Evolutionary conservation across 1,284 basidiomycete genomes (phyloP), one percentile per base, ranked within the genome.

Genomic region (Trametes polyzona): DNA sequence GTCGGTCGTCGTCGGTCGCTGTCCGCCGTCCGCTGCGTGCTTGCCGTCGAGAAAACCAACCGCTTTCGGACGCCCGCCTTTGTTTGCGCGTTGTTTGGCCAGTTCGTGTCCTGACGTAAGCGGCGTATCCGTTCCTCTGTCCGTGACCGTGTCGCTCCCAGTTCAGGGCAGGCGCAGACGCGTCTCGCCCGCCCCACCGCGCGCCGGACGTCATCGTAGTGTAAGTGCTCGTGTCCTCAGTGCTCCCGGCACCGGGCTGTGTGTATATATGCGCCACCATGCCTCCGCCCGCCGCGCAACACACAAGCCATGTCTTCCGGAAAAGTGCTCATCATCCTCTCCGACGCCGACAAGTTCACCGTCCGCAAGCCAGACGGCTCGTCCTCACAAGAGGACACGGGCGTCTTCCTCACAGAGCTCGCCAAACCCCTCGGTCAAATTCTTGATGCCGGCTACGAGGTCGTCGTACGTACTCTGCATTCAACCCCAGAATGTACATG

Each of bases 81-180:
- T 72, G 63, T 72, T 72, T 70, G 68, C 67, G 67, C 66, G 66
- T 68, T 71, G 39, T 72, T 72, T 72, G 70, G 66, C 59, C 68
- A 68, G 71, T 72, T 72, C 71, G 60, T 57, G 52, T 57, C 46
- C 58, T 66, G 53, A 69, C 63, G 61, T 67, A 67, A 67, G 48
- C 52, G 12, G 37, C 57, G 39, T 32, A 30, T 48, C 47, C 29
- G 29, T 40, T 55, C 24, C 37, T 2, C 3, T 24, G 49, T 52
- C 35, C 61, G 61, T 63, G 61, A 63, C 61, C 59, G 59, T 30
- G 59, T 51, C 49, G 48, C 33, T 23, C 52, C 43, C 21, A 10
- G 24, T 55, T 59, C 35, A 61, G 59, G 62, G 62, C 59, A 61
- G 59, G 62, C 41, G 6, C 1, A 1, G 29, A 4, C 61, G 61